phyloP scores from a whole-genome alignment of 805 yeast genomes.

The Kurtzmaniella cleridarum region DNA sequence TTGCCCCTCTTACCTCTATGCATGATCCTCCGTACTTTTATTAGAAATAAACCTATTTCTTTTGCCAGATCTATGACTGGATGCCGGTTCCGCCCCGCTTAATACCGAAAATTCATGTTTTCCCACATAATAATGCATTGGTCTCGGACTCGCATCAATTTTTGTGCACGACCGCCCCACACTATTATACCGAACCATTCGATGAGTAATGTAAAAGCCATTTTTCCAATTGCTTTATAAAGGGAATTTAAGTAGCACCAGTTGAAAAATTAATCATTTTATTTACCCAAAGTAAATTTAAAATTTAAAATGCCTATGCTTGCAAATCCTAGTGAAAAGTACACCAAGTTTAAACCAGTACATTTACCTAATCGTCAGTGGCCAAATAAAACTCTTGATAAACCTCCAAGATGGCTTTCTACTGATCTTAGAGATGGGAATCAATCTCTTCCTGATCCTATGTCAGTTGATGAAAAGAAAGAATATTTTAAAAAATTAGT shows the following conservation, averaged over 20 bases:
- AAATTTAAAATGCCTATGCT: constrained; percentile 42
- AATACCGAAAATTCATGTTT: not conserved
- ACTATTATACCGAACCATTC: not conserved
- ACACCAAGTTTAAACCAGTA: constrained; percentile 50
- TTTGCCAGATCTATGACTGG: too few relatives aligned
- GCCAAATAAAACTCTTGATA: constrained; percentile 62
- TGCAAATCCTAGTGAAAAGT: constrained; percentile 62
- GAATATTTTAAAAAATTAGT: constrained; percentile 67
- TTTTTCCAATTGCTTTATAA: too few relatives aligned
- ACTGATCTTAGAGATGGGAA: constrained; percentile 80
- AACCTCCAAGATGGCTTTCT: constrained; percentile 77
- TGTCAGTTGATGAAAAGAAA: constrained; percentile 70
- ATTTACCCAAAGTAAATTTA: not conserved
- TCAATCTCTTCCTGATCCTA: constrained; percentile 78
- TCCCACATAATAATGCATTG: not conserved
- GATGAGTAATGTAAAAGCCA: too few relatives aligned
- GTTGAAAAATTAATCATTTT: too few relatives aligned
- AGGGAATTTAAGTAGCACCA: too few relatives aligned
- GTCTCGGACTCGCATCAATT: not conserved
- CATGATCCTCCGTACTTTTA: too few relatives aligned
- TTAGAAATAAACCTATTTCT: too few relatives aligned
- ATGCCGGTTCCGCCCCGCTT: constrained; percentile 3
- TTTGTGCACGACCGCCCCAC: constrained; percentile 3
- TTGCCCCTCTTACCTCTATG: too few relatives aligned
- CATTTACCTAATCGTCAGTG: constrained; percentile 59